Evolutionary conservation across 73 alveolate species (phyloP), one percentile per base, ranked within the genome.

Genomic region (Loxodes magnus): DNA sequence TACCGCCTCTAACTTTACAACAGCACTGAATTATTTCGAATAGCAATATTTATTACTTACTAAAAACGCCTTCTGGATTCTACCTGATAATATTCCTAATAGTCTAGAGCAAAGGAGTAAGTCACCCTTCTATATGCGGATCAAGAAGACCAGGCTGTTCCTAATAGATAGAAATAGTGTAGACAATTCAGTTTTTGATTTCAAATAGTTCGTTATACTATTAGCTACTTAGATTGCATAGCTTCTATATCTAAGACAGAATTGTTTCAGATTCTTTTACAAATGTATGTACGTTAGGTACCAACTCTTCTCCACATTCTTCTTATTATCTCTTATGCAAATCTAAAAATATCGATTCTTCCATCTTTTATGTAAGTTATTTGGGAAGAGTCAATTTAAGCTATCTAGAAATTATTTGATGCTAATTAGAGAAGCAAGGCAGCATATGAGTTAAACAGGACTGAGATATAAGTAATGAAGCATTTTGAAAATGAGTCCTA

Each of bases 1-100:
- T 76, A 63, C 58, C 69, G 10, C 97, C 97, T 55, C 99, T 71
- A 23, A 92, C 92, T 60, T 85, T 82, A 53, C 92, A 80, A 10
- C 80, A 56, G 49, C 53, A 50, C 67, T 92, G 82, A 25, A 92
- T 50, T 5, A 87, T 49, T 35, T 76, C 87, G 26, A 76, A 71
- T 33, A 87, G 35, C 56, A 58, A 27, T 12, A 35, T 50, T 24
- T 36, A 50, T 28, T 54, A 39, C 35, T 35, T 49, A 56, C 64
- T 43, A 17, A 5, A 63, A 57, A 41, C 36, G 46, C 29, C 28
- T 56, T 53, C 82, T 82, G 36, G 50, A 56, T 43, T 52, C 59
- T 28, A 41, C 44, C 37, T 46, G 16, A 51, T 62, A 66, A 43
- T 46, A 14, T 25, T 14, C 31, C 41, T 46, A 61, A 79, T 42